phyloP scores from a whole-genome alignment of 2,329 filamentous ascomycete species.

The Colletotrichum sp. region DNA sequence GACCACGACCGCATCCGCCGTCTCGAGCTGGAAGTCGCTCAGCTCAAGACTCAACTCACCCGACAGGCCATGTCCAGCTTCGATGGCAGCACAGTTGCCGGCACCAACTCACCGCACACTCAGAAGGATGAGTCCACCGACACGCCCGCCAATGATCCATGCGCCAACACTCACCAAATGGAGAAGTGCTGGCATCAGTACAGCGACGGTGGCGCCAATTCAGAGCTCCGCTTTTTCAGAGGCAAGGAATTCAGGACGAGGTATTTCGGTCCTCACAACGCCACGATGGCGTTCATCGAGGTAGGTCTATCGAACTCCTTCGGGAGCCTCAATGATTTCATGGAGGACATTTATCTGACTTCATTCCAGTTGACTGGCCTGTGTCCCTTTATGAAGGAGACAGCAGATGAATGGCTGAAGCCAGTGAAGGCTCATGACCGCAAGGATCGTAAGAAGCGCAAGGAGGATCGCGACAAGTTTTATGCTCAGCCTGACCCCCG shows the following conservation, averaged over 20 bases:
- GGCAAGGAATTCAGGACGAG: conserved; percentile 65
- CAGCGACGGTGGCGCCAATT: conserved; percentile 49
- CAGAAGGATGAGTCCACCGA: conserved; percentile 47
- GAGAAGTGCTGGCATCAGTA: conserved; percentile 29
- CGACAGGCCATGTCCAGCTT: conserved; percentile 48
- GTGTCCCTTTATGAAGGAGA: conserved; percentile 67
- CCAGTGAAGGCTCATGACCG: conserved; percentile 60
- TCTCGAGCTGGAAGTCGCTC: conserved; percentile 63
- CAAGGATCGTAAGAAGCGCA: conserved; percentile 61
- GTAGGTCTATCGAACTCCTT: conserved; percentile 26
- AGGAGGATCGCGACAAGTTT: conserved; percentile 55
- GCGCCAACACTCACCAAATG: conserved; percentile 23
- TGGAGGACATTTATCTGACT: neutral
- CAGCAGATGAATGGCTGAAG: conserved; percentile 64
- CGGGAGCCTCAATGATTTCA: neutral
- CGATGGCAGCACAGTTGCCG: conserved; percentile 57
- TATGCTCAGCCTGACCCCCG: conserved; percentile 52
- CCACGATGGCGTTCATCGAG: conserved; percentile 64
- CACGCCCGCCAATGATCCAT: conserved; percentile 34
- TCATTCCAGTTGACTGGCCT: conserved; percentile 52
- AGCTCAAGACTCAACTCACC: conserved; percentile 57
- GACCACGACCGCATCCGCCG: conserved; percentile 64
- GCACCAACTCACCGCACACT: conserved; percentile 48
- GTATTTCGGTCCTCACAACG: conserved; percentile 66
- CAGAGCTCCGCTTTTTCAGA: conserved; percentile 62